Evolutionary conservation across 352 stramenopile species (phyloP).

Genomic region (Pythium aristosporum): DNA sequence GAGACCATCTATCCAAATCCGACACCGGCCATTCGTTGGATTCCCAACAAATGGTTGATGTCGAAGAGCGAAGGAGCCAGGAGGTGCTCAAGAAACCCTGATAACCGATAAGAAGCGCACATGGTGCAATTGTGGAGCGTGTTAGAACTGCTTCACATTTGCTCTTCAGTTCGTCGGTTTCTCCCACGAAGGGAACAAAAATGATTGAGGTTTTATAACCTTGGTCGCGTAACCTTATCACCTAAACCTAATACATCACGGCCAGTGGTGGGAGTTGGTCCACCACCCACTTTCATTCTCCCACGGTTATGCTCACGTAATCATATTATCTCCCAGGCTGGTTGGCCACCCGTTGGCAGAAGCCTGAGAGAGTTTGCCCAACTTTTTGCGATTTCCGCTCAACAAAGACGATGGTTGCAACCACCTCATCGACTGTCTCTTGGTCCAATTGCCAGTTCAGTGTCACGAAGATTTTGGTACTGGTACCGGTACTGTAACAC

Average conservation of each 20-base stretch:
- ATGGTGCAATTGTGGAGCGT: too few relatives aligned
- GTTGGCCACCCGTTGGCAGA: slow-evolving; percentile 4
- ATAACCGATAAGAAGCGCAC: too few relatives aligned
- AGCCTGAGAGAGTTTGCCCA: neutral
- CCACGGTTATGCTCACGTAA: slow-evolving; percentile 16
- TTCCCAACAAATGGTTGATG: too few relatives aligned
- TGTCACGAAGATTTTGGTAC: neutral
- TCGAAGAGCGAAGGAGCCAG: too few relatives aligned
- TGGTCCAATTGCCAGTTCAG: neutral
- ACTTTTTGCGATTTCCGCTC: too few relatives aligned
- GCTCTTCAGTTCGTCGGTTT: too few relatives aligned
- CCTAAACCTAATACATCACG: slow-evolving; percentile 23
- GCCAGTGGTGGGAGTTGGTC: too few relatives aligned
- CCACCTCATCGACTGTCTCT: neutral
- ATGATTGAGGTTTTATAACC: slow-evolving; percentile 13
- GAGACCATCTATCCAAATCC: too few relatives aligned
- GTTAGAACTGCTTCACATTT: too few relatives aligned
- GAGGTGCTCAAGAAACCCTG: too few relatives aligned
- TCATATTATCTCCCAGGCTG: neutral
- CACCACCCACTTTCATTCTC: slow-evolving; percentile 26
- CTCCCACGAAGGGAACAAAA: too few relatives aligned
- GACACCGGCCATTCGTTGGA: too few relatives aligned
- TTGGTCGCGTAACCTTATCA: slow-evolving; percentile 2
- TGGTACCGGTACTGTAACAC: neutral
- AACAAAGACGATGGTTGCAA: neutral